A percentile compares a stretch with the other conserved stretches of the same genome.
Evolutionary conservation across 768 basidiomycete species (phyloP).

Genomic region (Tricholoma flavovirens): DNA sequence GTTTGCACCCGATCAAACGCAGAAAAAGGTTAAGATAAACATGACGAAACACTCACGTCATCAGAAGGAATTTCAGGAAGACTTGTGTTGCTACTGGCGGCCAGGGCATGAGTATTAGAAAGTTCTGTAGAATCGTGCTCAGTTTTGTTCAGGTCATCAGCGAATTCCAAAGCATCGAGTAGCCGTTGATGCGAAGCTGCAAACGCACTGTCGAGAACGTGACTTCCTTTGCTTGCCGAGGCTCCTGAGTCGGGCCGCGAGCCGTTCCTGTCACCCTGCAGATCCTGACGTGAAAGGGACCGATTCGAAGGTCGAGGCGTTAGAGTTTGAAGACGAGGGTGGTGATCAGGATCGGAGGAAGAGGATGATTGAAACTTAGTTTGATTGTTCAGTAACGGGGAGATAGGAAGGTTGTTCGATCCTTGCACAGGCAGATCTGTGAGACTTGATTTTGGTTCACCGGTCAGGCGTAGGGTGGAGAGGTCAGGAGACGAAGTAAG

Average conservation of each 20-base stretch:
- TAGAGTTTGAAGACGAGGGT: conserved; percentile 4
- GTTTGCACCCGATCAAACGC: neutral
- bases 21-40: neutral
- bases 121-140: neutral
- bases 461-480: neutral
- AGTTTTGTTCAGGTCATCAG: neutral
- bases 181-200: conserved; percentile 1
- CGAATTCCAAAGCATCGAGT: neutral
- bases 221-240: conserved; percentile 3
- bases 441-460: neutral
- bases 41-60: conserved; percentile 4
- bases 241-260: conserved; percentile 6
- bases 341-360: conserved; percentile 4
- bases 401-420: neutral
- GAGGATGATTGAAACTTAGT: neutral
- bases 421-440: neutral
- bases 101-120: neutral
- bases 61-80: conserved; percentile 1
- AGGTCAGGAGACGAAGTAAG: conserved; percentile 3
- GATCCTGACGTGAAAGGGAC: conserved; percentile 9
- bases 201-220: neutral
- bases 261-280: conserved; percentile 1
- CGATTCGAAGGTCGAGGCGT: conserved; percentile 5
- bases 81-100: neutral
- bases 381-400: neutral